These are phyloP conservation scores for Phialemonium atrogriseum DNA, from an alignment of 2,329 filamentous ascomycete genomes.

Conservation along the genomic window DNA sequence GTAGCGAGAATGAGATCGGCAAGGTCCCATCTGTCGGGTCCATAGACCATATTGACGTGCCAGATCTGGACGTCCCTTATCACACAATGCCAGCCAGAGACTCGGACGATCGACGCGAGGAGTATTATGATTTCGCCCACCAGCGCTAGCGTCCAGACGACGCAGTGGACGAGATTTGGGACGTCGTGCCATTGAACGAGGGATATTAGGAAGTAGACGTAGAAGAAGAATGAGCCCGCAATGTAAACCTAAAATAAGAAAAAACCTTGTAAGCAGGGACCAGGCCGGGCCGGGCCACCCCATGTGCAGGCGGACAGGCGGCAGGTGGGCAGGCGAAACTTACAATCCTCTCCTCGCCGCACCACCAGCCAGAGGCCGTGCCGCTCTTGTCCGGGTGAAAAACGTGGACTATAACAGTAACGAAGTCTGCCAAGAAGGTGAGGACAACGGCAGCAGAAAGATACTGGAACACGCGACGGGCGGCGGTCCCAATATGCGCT, in stretches of 20 bases:
- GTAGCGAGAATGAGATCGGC: conserved; percentile 60
- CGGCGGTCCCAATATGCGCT: conserved; percentile 51
- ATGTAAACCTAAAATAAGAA: conserved; percentile 63
- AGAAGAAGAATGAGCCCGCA: conserved; percentile 77
- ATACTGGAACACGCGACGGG: conserved; percentile 68
- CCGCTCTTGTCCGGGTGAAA: conserved; percentile 44
- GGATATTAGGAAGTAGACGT: conserved; percentile 77
- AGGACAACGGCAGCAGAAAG: conserved; percentile 61
- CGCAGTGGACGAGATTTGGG: conserved; percentile 70
- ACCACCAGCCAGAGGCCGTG: conserved; percentile 61
- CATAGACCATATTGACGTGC: conserved; percentile 28
- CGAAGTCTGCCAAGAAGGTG: conserved; percentile 69
- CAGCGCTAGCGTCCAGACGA: conserved; percentile 70
- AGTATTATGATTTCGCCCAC: conserved; percentile 67
- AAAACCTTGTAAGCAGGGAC: conserved; percentile 8
- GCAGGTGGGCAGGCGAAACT: too few relatives aligned
- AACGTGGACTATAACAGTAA: conserved; percentile 66
- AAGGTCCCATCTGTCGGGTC: conserved; percentile 44
- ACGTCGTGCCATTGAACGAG: conserved; percentile 76
- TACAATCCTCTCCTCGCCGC: conserved; percentile 47
- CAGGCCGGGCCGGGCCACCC: background rate
- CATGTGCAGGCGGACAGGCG: background rate
- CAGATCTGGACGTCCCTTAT: conserved; percentile 22
- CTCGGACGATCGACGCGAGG: conserved; percentile 57
- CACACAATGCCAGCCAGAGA: conserved; percentile 41